Conservation (phyloP, 192 early-diverging fungal species). For the Mortierella alpina region DNA sequence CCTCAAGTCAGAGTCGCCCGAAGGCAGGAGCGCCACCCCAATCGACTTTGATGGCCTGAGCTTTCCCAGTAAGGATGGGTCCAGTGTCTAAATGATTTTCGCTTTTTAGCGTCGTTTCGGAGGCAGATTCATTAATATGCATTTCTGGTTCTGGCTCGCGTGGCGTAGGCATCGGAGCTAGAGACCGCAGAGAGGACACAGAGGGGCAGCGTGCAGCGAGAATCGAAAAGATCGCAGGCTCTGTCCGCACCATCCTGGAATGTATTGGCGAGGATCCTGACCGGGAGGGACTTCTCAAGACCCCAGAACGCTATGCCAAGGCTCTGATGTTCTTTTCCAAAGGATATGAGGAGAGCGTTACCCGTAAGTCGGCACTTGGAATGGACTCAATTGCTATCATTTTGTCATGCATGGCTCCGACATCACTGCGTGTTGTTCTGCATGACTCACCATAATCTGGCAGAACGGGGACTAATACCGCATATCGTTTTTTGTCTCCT, state of each 20-base stretch:
- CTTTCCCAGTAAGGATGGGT: constrained; percentile 78
- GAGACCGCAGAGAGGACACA: constrained; percentile 82
- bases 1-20: constrained; percentile 17
- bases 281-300: constrained; percentile 94
- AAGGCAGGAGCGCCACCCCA: constrained; percentile 42
- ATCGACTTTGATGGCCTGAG: constrained; percentile 80
- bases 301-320: constrained; percentile 96
- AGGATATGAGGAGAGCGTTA: constrained; percentile 95
- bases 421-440: too few relatives aligned
- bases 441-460: not conserved
- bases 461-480: not conserved
- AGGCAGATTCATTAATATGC: not conserved
- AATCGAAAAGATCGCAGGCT: constrained; percentile 81
- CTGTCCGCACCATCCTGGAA: constrained; percentile 89
- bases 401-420: not conserved
- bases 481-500: not conserved
- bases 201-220: constrained; percentile 76
- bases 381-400: not conserved
- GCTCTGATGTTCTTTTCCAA: constrained; percentile 98
- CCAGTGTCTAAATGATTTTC: not conserved
- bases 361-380: constrained; percentile 53
- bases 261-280: constrained; percentile 95
- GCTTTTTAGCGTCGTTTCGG: not conserved
- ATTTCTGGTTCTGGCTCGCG: not conserved
- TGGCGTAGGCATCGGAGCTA: constrained; percentile 79